These are phyloP conservation scores for Conticribra weissflogii DNA, from an alignment of 108 stramenopile genomes.

Conservation along the genomic window DNA sequence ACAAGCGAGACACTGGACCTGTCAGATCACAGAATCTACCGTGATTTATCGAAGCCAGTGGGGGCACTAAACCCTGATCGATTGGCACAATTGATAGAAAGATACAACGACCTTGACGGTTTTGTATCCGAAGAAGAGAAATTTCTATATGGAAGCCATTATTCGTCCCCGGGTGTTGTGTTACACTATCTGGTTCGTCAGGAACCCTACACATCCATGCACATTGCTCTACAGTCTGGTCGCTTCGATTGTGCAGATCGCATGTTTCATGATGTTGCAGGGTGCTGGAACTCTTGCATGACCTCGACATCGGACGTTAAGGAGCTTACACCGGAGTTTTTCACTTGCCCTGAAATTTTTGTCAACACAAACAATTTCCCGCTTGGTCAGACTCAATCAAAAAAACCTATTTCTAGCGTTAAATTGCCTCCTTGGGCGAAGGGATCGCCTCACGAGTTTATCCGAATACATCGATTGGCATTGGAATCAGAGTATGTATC, in stretches of 20 bases:
- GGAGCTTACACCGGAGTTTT: constrained; percentile 96
- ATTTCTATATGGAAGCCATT: constrained; percentile 95
- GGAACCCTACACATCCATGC: constrained; percentile 93
- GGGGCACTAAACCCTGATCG: constrained; percentile 88
- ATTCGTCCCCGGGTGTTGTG: constrained; percentile 94
- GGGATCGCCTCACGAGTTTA: constrained; percentile 90
- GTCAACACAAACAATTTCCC: constrained; percentile 87
- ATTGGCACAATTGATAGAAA: constrained; percentile 67
- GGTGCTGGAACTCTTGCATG: constrained; percentile 76
- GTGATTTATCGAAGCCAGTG: constrained; percentile 94
- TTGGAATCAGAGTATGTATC: constrained; percentile 95
- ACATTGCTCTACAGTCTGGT: constrained; percentile 91
- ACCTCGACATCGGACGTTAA: constrained; percentile 89
- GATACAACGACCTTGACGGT: constrained; percentile 78
- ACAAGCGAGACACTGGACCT: constrained; percentile 76
- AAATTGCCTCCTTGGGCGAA: constrained; percentile 96
- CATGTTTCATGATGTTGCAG: constrained; percentile 81
- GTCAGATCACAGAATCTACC: constrained; percentile 73
- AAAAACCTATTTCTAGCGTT: constrained; percentile 79
- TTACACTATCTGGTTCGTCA: constrained; percentile 82
- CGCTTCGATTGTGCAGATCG: constrained; percentile 97
- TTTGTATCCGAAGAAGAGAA: constrained; percentile 72
- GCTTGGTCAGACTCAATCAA: constrained; percentile 86
- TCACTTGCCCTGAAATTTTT: constrained; percentile 87
- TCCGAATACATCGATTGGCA: constrained; percentile 90